A percentile compares a stretch with the other conserved stretches of the same genome.
Conservation (phyloP, 202 grass and related monocot species). For the Cymbopogon flexuosus region DNA sequence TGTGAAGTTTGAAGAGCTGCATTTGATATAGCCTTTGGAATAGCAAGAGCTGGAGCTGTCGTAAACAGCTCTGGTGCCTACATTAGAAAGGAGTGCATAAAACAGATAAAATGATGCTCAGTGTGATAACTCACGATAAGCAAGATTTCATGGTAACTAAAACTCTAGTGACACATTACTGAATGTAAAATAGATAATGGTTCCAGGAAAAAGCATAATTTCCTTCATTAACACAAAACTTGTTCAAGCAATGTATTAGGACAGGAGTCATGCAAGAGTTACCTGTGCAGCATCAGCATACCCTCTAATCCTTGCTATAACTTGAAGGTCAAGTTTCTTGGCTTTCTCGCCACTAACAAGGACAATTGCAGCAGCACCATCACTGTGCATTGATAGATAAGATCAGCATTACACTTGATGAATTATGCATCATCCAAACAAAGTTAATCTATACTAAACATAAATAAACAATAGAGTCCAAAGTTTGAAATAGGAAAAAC, state of each 20-base stretch:
- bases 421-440: conserved; percentile 23
- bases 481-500: conserved; percentile 2
- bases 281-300: conserved; percentile 95
- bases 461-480: background rate
- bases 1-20: conserved; percentile 69
- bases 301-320: conserved; percentile 81
- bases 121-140: background rate
- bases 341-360: conserved; percentile 84
- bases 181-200: background rate
- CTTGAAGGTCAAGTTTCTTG: conserved; percentile 63
- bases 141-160: conserved; percentile 14
- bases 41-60: conserved; percentile 83
- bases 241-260: background rate
- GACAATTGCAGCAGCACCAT: conserved; percentile 91
- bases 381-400: conserved; percentile 41
- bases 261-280: background rate
- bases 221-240: background rate
- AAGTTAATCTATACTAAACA: background rate
- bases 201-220: background rate
- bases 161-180: background rate
- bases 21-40: conserved; percentile 89
- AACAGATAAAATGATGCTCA: background rate
- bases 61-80: conserved; percentile 94
- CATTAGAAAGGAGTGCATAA: conserved; percentile 3
- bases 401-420: background rate